Conservation (phyloP, 768 basidiomycete genomes). For the Leccinum broughii region DNA sequence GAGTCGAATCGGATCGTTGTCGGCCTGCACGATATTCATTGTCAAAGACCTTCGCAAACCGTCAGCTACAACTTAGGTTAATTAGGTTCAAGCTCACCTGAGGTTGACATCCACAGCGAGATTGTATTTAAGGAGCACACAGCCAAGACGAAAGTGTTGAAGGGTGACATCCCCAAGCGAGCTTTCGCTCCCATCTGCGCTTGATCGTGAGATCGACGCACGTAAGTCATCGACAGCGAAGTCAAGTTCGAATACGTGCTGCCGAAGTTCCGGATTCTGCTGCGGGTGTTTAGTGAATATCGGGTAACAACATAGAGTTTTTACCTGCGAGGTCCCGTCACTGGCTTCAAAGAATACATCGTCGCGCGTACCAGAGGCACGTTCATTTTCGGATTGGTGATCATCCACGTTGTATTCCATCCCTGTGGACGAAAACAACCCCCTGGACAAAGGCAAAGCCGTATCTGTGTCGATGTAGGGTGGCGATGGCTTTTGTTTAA, state of each 20-base stretch:
- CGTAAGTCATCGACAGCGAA: conserved; percentile 86
- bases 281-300: conserved; percentile 4
- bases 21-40: conserved; percentile 53
- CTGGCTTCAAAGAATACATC: conserved; percentile 75
- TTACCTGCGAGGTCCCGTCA: conserved; percentile 58
- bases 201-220: conserved; percentile 75
- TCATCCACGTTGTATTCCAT: conserved; percentile 73
- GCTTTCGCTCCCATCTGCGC: conserved; percentile 60
- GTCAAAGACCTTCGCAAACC: conserved; percentile 58
- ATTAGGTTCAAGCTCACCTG: conserved; percentile 44
- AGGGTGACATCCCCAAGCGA: conserved; percentile 78
- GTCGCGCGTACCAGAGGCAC: conserved; percentile 41
- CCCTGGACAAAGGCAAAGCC: conserved; percentile 52
- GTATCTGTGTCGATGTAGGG: conserved; percentile 28
- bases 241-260: conserved; percentile 76
- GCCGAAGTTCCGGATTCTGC: conserved; percentile 41
- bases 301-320: background rate
- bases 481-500: conserved; percentile 19
- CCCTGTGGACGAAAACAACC: conserved; percentile 53
- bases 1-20: too few relatives aligned
- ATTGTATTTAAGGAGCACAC: conserved; percentile 78
- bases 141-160: conserved; percentile 72
- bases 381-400: conserved; percentile 47
- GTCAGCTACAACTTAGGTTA: conserved; percentile 9
- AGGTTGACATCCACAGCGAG: conserved; percentile 85